phyloP scores from a whole-genome alignment of 2,329 filamentous ascomycete genomes.

The Samsoniella hepiali region DNA sequence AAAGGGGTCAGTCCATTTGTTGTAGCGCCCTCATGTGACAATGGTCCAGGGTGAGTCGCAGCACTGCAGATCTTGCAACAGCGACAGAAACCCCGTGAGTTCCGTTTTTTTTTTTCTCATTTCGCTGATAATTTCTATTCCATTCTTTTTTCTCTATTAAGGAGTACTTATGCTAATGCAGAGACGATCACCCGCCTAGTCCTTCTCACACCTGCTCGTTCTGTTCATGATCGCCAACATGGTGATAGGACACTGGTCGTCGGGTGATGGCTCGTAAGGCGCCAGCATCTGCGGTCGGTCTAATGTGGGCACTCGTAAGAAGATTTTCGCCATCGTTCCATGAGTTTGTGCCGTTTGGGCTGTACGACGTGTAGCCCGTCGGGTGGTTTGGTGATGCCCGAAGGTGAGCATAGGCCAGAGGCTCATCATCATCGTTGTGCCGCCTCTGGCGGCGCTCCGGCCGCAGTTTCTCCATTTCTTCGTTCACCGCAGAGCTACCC shows the following conservation, averaged over 20 bases:
- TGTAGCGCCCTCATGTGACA: not conserved
- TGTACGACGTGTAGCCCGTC: not conserved
- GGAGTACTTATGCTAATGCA: not conserved
- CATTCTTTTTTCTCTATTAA: not conserved
- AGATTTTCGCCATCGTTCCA: slow-evolving; percentile 7
- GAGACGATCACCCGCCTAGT: not conserved
- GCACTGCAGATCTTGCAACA: not conserved
- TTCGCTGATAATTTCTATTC: not conserved
- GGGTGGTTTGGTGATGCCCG: not conserved
- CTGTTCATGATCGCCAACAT: slow-evolving; percentile 7
- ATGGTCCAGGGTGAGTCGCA: not conserved
- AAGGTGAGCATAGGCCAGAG: not conserved
- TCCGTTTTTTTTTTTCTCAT: not conserved
- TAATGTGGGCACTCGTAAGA: not conserved
- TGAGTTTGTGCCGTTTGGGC: not conserved
- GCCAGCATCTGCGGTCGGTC: not conserved
- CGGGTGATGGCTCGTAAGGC: not conserved
- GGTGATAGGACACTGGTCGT: not conserved
- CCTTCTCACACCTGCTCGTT: slow-evolving; percentile 5
- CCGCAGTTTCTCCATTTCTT: not conserved
- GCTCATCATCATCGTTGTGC: not conserved
- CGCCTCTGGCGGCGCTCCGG: not conserved
- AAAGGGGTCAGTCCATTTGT: not conserved
- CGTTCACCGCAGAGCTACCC: not conserved
- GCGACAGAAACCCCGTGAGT: not conserved